Evolutionary conservation across 441 rosid species (phyloP), one percentile per base, ranked within the genome.

Genomic region (Mallotus repandus): DNA sequence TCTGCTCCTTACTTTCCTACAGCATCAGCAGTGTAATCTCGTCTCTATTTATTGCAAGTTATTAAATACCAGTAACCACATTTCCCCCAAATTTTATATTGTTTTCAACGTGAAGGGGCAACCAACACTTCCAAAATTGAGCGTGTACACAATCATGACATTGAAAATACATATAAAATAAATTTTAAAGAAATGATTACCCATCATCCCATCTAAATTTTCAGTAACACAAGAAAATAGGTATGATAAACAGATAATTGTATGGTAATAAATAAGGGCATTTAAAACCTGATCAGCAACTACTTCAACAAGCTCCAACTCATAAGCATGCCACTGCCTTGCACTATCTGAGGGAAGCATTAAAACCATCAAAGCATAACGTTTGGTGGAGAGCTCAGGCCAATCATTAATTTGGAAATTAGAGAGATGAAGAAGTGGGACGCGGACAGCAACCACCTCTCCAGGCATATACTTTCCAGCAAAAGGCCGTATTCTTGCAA

Each of bases 311-410:
- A 96, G 96, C 82, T 96, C 98, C 89, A 96, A 76, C 81, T 96
- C 97, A 73, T 96, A 93, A 71, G 84, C 92, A 84, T 91, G 99
- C 99, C 99, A 96, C 76, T 93, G 97, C 82, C 99, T 89, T 2
- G 99, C 97, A 83, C 98, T 96, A 78, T 93, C 94, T 21, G 97
- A 90, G 50, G 99, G 97, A 75, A 96, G 99, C 97, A 96, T 93
- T 83, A 96, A 81, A 19, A 96, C 99, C 99, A 96, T 90, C 78
- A 96, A 76, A 63, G 98, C 99, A 80, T 93, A 96, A 65, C 94
- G 85, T 77, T 92, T 96, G 18, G 97, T 91, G 21, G 97, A 91
- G 74, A 96, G 98, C 84, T 96, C 99, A 13, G 99, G 99, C 99
- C 98, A 93, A 73, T 91, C 98, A 74, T 91, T 93, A 61, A 96